These are phyloP conservation scores for Ceratocystis alfenasii DNA, from an alignment of 2,329 filamentous ascomycete genomes.

Conservation along the genomic window DNA sequence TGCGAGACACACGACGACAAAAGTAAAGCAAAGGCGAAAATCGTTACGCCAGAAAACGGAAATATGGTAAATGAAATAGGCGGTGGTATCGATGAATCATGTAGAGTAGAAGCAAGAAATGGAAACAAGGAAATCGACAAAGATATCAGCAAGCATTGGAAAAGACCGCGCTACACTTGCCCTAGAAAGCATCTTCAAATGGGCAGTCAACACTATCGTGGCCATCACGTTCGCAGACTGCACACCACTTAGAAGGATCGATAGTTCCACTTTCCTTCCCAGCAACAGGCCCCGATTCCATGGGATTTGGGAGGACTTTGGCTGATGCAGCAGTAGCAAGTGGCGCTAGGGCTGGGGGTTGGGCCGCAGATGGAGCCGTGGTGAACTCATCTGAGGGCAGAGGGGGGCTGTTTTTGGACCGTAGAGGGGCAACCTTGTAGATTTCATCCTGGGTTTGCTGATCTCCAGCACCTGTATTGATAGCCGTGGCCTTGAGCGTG, in stretches of 20 bases:
- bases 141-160: background rate
- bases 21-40: background rate
- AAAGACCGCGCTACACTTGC: background rate
- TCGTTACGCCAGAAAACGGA: background rate
- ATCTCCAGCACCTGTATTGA: slow-evolving; percentile 26
- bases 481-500: slow-evolving; percentile 20
- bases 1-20: background rate
- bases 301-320: slow-evolving; percentile 46
- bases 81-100: slow-evolving; percentile 15
- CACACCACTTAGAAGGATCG: slow-evolving; percentile 89
- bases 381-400: background rate
- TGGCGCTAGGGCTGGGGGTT: slow-evolving; percentile 8
- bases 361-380: background rate
- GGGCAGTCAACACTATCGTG: slow-evolving; percentile 94
- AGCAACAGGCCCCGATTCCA: slow-evolving; percentile 56
- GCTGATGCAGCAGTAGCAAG: slow-evolving; percentile 31
- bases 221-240: slow-evolving; percentile 87
- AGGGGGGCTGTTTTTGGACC: slow-evolving; percentile 32
- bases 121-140: background rate
- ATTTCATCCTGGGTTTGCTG: slow-evolving; percentile 32
- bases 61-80: slow-evolving; percentile 8
- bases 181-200: slow-evolving; percentile 66
- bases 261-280: slow-evolving; percentile 68
- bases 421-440: slow-evolving; percentile 43
- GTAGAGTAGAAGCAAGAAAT: background rate